These are phyloP conservation scores for Backusella macrospora DNA, from an alignment of 192 early-diverging fungal species.

Conservation along the genomic window DNA sequence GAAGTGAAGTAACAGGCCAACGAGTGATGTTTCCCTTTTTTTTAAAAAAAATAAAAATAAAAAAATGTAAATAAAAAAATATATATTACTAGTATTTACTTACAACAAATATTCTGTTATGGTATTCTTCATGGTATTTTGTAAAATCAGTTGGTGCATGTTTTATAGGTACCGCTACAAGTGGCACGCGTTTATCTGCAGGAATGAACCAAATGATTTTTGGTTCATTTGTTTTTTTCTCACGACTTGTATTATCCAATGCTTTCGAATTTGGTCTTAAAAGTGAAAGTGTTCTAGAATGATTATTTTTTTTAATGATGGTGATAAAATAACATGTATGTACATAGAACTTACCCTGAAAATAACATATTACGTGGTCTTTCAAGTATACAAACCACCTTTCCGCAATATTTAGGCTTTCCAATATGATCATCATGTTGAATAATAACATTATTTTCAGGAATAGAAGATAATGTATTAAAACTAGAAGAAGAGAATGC, in stretches of 20 bases:
- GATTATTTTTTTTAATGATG: conserved; percentile 17
- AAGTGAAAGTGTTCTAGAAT: conserved; percentile 23
- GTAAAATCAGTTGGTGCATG: conserved; percentile 67
- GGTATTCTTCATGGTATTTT: conserved; percentile 58
- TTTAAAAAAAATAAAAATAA: not conserved
- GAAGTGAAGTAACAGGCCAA: conserved; percentile 65
- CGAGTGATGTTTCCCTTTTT: conserved; percentile 56
- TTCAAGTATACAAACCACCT: conserved; percentile 55
- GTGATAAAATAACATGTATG: not conserved
- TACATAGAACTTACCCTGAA: conserved; percentile 42
- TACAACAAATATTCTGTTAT: conserved; percentile 57
- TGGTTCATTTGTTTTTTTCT: conserved; percentile 49
- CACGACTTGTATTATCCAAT: conserved; percentile 13
- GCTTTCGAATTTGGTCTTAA: not conserved
- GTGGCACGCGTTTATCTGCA: conserved; percentile 72
- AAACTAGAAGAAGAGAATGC: not conserved
- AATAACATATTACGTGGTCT: conserved; percentile 47
- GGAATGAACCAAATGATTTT: conserved; percentile 78
- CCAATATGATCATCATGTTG: conserved; percentile 37
- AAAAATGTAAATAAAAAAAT: not conserved
- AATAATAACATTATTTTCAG: conserved; percentile 46
- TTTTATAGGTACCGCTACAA: conserved; percentile 71
- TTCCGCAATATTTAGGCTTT: conserved; percentile 54
- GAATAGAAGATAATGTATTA: conserved; percentile 40
- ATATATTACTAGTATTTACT: not conserved